Evolutionary conservation across 257 asterid genomes (phyloP).

Genomic region (Solanum infundibuliforme): DNA sequence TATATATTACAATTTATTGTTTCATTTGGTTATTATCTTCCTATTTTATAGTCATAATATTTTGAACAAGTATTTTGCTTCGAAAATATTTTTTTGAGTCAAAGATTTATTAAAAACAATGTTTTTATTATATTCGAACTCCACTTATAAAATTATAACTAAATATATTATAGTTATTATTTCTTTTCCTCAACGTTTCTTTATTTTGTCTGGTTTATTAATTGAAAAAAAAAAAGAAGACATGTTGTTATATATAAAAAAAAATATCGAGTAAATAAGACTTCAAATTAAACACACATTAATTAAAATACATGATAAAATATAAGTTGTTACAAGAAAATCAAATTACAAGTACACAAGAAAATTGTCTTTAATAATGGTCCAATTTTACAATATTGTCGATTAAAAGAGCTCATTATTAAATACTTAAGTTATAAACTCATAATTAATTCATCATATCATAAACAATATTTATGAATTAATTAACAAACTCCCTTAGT

Average conservation of each 20-base stretch:
- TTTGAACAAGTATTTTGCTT: too few relatives aligned
- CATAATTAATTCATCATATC: background rate
- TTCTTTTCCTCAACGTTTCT: background rate
- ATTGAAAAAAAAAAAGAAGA: too few relatives aligned
- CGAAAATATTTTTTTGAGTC: too few relatives aligned
- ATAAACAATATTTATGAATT: background rate
- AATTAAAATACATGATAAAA: background rate
- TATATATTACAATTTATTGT: too few relatives aligned
- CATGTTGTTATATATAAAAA: too few relatives aligned
- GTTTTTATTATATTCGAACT: fast-evolving
- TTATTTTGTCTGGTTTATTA: background rate
- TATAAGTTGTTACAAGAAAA: background rate
- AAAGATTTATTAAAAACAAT: fast-evolving
- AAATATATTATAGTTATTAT: background rate
- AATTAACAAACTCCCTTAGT: constrained; percentile 49
- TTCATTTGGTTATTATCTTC: too few relatives aligned
- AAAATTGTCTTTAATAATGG: background rate
- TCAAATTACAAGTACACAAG: background rate
- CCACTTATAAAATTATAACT: background rate
- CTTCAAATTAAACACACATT: background rate
- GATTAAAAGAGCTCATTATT: background rate
- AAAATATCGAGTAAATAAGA: background rate
- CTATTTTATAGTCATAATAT: background rate
- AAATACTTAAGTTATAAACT: background rate
- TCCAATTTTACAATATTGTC: background rate